Base-by-base conservation (phyloP, 352 stramenopile species). In the Halophytophthora batemanensis region DNA sequence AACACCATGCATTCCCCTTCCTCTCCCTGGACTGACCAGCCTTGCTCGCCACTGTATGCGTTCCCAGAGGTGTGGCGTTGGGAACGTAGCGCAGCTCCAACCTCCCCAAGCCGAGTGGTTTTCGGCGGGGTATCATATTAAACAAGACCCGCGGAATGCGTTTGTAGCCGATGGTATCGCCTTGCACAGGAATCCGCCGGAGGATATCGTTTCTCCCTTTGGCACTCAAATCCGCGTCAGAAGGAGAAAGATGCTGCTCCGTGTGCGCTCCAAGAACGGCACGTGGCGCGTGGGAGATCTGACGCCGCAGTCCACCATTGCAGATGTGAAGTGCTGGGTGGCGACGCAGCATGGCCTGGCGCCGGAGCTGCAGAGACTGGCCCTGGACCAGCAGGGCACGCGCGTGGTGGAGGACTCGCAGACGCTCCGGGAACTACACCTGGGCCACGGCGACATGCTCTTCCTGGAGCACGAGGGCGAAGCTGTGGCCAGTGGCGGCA, bases 201-300 rank as follows among this genome's bases (percentile, higher is more conserved):
- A 54, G 43, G 45, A 50, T 59, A 53, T 37, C 29, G 37, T n/a
- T 35, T 36, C 25, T 33, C 56, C 54, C 50, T 17, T 35, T 35
- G 29, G 13, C 13, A 35, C 6, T 6, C 29, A 13, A 14, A 14
- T 38, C 59, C 49, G 18, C 48, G 18, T 34, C 23, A 45, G 6
- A 22, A 45, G 28, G 47, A 25, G 18, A 25, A 48, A 59, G 44
- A 93, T 93, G 80, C 60, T 95, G 44, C 49, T 95, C 19, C 87
- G 87, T 23, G 74, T 96, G 63, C 83, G 85, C 52, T 93, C 78
- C 33, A 93, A 93, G 66, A 90, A 90, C 59, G 87, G 87, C 48
- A 96, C 74, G 42, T 96, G 87, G 87, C 84, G 85, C 53, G 68
- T 96, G 53, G 45, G 61, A 6, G 74, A 88, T 42, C 64, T 93